Evolutionary conservation across 257 asterid species (phyloP), one percentile per base, ranked within the genome.

Genomic region (Lycium barbarum): DNA sequence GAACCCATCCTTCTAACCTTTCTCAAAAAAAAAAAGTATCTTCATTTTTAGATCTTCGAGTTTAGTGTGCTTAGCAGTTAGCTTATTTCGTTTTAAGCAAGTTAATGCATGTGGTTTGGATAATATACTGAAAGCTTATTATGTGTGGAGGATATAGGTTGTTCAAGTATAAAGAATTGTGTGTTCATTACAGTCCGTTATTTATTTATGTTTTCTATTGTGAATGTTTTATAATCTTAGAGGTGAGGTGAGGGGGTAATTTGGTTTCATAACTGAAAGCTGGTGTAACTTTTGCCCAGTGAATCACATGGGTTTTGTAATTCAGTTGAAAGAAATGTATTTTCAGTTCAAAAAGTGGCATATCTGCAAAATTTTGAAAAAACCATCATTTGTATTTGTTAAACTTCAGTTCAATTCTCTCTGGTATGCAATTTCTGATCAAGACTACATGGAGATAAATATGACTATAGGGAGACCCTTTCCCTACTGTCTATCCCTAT

Each of bases 321-420:
- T 73, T 45, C n/a, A 45, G 65, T 59, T 59, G 65, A 26, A 59
- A 49, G 65, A 59, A 59, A 18, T 59, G 10, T 18, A 18, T 59
- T 59, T 18, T 59, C 65, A 59, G 59, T 73, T 20, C 58, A 73
- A 73, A 47, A 73, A 7, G 36, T 45, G 58, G 58, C 15, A 45
- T 73, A 73, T 45, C 40, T 10, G n/a, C 80, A 10, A 47, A 11
- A n/a, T n/a, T 49, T 73, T 73, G 59, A 73, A 22, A 49, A 73
- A 73, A 12, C 5, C 6, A 73, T 73, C 80, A 73, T 47, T 73
- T 73, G 20, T 73, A 73, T 47, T 20, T 73, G 59, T 20, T 45
- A 20, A 49, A 47, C 38, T 10, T 73, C n/a, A 11, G 40, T 73
- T 45, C 80, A 43, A 45, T 72, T 20, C 7, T 47, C 47, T 73